Percentiles rank a stretch among this genome's conserved stretches.
These are phyloP conservation scores for Verticillium zaregamsianum DNA, from an alignment of 2,329 filamentous ascomycete species.

Conservation along the genomic window DNA sequence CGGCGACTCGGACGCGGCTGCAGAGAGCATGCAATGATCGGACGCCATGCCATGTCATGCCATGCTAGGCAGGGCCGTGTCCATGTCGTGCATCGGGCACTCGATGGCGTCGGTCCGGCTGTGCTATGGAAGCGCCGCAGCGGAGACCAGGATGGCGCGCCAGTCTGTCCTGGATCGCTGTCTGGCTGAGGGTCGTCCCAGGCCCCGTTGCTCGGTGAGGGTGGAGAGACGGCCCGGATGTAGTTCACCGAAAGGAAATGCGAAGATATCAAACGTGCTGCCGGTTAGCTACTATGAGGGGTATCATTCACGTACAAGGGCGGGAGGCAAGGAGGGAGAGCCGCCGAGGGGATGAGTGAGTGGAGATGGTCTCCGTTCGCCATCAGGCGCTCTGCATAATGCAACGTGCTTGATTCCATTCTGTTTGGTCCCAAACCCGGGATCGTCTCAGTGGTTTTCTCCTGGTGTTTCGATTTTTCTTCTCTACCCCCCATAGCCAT, in stretches of 20 bases:
- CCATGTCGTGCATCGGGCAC: not conserved
- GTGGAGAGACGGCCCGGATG: not conserved
- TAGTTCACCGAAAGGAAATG: not conserved
- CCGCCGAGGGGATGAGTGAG: not conserved
- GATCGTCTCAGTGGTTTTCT: not conserved
- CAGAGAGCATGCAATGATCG: slow-evolving; percentile 7
- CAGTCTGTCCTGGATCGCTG: not conserved
- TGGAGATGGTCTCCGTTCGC: not conserved
- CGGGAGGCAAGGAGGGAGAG: not conserved
- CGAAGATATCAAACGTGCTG: not conserved
- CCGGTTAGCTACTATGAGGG: not conserved
- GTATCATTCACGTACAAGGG: not conserved
- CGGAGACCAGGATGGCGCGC: not conserved
- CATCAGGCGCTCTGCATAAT: not conserved
- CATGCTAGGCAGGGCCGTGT: not conserved
- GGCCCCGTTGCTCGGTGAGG: not conserved
- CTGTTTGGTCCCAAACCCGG: not conserved
- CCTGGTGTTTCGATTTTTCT: not conserved
- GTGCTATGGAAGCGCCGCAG: not conserved
- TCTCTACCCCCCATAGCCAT: not conserved
- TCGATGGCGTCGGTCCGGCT: not conserved
- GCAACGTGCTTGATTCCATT: not conserved
- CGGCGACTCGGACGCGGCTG: slow-evolving; percentile 22
- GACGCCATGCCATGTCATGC: not conserved
- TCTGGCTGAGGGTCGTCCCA: not conserved